A percentile compares a stretch with the other conserved stretches of the same genome.
Evolutionary conservation across 805 yeast species (phyloP).

Genomic region (Alloascoidea hylecoeti): DNA sequence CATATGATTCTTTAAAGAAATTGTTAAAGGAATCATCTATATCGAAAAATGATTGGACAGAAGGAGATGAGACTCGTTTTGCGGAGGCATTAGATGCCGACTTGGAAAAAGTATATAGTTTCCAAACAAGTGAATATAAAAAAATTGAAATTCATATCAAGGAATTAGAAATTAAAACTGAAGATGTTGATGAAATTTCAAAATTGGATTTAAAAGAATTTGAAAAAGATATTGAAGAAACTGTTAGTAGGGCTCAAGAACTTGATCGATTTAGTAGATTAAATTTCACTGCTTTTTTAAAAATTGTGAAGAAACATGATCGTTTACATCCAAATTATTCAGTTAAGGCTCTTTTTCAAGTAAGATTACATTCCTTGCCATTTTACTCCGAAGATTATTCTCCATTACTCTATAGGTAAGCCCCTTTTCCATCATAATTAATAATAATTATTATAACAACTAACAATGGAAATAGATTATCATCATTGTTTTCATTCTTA

Average conservation of each 20-base stretch:
- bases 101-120: constrained; percentile 63
- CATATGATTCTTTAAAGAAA: constrained; percentile 51
- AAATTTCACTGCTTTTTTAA: constrained; percentile 89
- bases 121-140: constrained; percentile 55
- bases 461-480: constrained; percentile 15
- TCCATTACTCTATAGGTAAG: constrained; percentile 61
- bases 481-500: constrained; percentile 67
- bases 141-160: constrained; percentile 52
- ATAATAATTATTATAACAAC: not conserved
- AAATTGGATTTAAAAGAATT: constrained; percentile 45
- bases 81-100: constrained; percentile 55
- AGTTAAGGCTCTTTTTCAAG: constrained; percentile 82
- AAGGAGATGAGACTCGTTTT: constrained; percentile 56
- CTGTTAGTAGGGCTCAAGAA: constrained; percentile 65
- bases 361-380: constrained; percentile 76
- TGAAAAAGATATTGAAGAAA: constrained; percentile 58
- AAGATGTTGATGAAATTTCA: constrained; percentile 17
- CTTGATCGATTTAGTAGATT: constrained; percentile 82
- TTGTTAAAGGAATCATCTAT: constrained; percentile 39
- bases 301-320: constrained; percentile 93
- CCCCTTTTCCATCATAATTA: not conserved
- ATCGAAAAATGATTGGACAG: constrained; percentile 38
- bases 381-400: constrained; percentile 92
- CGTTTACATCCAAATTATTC: constrained; percentile 76
- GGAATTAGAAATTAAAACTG: constrained; percentile 46